Evolutionary conservation across 768 basidiomycete genomes (phyloP).

Genomic region (Tulasnella sp.): DNA sequence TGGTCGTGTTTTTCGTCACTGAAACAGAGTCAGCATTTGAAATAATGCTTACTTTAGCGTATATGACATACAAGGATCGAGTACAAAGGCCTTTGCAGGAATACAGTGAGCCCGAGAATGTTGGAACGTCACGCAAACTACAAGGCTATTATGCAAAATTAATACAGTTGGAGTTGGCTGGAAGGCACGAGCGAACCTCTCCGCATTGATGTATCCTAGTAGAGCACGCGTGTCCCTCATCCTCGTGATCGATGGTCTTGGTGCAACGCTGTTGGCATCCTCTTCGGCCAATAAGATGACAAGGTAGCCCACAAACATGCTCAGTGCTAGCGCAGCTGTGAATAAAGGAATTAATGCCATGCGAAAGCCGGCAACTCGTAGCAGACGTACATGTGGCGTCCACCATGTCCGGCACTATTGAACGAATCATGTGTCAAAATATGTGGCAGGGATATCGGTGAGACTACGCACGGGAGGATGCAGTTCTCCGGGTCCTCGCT

Average conservation of each 20-base stretch:
- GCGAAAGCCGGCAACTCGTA: not conserved
- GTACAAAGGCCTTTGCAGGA: constrained; percentile 36
- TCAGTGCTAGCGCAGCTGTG: constrained; percentile 41
- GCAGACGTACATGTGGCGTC: constrained; percentile 40
- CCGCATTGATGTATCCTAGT: constrained; percentile 47
- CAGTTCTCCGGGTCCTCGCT: constrained; percentile 24
- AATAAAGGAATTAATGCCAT: no score
- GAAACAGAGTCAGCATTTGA: not conserved
- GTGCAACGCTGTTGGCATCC: constrained; percentile 46
- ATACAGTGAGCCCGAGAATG: constrained; percentile 26
- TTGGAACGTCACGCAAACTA: constrained; percentile 27
- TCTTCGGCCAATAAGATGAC: constrained; percentile 35
- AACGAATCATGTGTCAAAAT: not conserved
- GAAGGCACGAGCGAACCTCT: constrained; percentile 29
- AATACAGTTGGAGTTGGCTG: no score
- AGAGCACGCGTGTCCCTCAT: constrained; percentile 43
- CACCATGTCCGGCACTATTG: constrained; percentile 49
- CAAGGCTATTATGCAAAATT: no score
- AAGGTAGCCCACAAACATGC: constrained; percentile 47
- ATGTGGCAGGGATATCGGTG: not conserved
- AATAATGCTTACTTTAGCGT: not conserved
- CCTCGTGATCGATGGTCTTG: constrained; percentile 42
- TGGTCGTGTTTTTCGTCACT: constrained; percentile 38
- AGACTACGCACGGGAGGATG: constrained; percentile 36
- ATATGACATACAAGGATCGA: constrained; percentile 13